Percentiles rank a stretch among this genome's conserved stretches.
phyloP scores from a whole-genome alignment of 345 rosid species.

The Syzygium aromaticum region DNA sequence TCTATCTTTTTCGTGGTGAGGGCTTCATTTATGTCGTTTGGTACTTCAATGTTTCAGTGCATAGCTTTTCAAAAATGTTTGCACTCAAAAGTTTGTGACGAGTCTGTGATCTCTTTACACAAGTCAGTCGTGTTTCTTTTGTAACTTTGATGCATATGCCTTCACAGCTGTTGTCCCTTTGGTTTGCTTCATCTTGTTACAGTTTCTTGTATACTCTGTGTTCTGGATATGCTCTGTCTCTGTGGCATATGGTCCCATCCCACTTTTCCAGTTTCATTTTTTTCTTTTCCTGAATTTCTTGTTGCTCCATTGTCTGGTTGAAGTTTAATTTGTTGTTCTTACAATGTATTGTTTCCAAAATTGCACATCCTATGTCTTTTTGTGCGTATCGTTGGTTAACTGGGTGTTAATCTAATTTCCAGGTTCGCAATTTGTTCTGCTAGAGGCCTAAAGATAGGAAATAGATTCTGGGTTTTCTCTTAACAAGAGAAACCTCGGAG shows the following conservation, averaged over 20 bases:
- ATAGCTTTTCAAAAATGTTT: neutral
- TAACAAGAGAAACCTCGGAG: neutral
- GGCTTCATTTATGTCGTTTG: constrained; percentile 9
- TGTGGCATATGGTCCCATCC: neutral
- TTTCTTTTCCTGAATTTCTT: constrained; percentile 7
- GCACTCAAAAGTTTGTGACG: neutral
- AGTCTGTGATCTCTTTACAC: neutral
- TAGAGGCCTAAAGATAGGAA: neutral
- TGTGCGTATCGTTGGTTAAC: neutral
- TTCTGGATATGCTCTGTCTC: constrained; percentile 20
- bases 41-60: constrained; percentile 11
- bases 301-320: constrained; percentile 5
- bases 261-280: constrained; percentile 2
- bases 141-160: neutral
- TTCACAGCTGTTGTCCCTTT: neutral
- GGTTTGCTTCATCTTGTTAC: neutral
- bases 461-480: neutral
- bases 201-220: neutral
- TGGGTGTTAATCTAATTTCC: neutral
- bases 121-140: neutral
- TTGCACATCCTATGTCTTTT: neutral
- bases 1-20: constrained; percentile 10
- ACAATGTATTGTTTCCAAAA: neutral
- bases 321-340: neutral
- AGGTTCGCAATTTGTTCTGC: neutral